phyloP scores from a whole-genome alignment of 495 filamentous ascomycete genomes.

The Aspergillus coremiiformis region DNA sequence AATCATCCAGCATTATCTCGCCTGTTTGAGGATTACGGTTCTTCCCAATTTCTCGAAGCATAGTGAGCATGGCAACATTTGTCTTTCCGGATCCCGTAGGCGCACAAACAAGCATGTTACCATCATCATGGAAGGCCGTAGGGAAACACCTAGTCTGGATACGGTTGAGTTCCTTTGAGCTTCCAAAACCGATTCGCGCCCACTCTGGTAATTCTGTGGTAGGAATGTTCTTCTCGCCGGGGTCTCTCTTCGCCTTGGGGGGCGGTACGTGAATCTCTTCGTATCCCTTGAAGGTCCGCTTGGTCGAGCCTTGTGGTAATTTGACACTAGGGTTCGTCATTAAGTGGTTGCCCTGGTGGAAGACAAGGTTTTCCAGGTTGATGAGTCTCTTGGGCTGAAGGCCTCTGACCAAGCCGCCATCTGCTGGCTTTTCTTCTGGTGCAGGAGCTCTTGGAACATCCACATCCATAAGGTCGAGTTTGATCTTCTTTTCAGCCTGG shows the following conservation, averaged over 20 bases:
- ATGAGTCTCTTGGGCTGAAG: slow-evolving; percentile 80
- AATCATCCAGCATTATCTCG: slow-evolving; percentile 87
- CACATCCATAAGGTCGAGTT: slow-evolving; percentile 82
- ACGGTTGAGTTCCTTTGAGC: slow-evolving; percentile 75
- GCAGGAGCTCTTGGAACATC: slow-evolving; percentile 61
- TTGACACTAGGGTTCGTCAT: slow-evolving; percentile 97
- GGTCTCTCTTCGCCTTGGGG: slow-evolving; percentile 73
- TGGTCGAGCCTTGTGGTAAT: slow-evolving; percentile 90
- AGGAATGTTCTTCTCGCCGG: slow-evolving; percentile 71
- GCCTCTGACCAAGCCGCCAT: slow-evolving; percentile 70
- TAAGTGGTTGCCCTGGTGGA: slow-evolving; percentile 95
- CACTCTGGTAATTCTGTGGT: slow-evolving; percentile 86
- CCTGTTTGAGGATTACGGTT: slow-evolving; percentile 79
- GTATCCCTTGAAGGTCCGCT: slow-evolving; percentile 93
- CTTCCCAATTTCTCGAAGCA: slow-evolving; percentile 94
- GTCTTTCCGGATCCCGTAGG: slow-evolving; percentile 98
- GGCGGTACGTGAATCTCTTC: slow-evolving; percentile 96
- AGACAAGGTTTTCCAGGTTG: slow-evolving; percentile 91
- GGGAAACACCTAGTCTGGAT: slow-evolving; percentile 92
- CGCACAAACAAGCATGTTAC: slow-evolving; percentile 95
- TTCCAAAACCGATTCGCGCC: slow-evolving; percentile 79
- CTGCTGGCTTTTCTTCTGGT: slow-evolving; percentile 43
- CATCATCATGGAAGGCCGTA: slow-evolving; percentile 86
- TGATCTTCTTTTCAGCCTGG: slow-evolving; percentile 70
- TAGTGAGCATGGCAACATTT: slow-evolving; percentile 96